A percentile compares a stretch with the other conserved stretches of the same genome.
Evolutionary conservation across 1,284 basidiomycete genomes (phyloP).

Genomic region (Microbotryomycetes sp.): DNA sequence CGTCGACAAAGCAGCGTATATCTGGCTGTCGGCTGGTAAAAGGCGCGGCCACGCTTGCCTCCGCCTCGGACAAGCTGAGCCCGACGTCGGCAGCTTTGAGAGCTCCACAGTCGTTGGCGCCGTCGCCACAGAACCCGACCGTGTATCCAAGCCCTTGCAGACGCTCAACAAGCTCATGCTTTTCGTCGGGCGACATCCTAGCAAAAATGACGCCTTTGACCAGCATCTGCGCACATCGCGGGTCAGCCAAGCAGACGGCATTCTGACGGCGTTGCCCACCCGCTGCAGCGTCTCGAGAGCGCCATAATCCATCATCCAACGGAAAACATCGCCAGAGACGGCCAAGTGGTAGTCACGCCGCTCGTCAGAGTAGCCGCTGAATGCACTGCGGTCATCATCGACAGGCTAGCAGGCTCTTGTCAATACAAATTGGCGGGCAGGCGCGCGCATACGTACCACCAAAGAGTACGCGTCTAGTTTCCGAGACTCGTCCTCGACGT

Average conservation of each 20-base stretch:
- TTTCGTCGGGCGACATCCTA: slow-evolving; percentile 99
- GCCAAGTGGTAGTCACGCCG: slow-evolving; percentile 83
- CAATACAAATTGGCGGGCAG: too few species aligned
- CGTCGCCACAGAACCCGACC: slow-evolving; percentile 97
- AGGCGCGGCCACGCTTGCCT: slow-evolving; percentile 97
- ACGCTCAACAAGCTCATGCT: slow-evolving; percentile 95
- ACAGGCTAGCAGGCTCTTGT: slow-evolving; percentile 54
- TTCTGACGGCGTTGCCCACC: slow-evolving; percentile 47
- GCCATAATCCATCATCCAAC: slow-evolving; percentile 96
- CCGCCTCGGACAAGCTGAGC: slow-evolving; percentile 91
- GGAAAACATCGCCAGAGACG: slow-evolving; percentile 93
- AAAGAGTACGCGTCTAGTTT: slow-evolving; percentile 83
- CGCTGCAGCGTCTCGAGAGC: slow-evolving; percentile 87
- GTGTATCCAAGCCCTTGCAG: slow-evolving; percentile 90
- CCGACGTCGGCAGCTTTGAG: slow-evolving; percentile 98
- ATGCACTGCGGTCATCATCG: slow-evolving; percentile 39
- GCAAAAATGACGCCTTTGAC: slow-evolving; percentile 96
- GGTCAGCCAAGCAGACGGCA: neutral
- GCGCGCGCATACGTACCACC: slow-evolving; percentile 46
- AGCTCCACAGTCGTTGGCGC: slow-evolving; percentile 97
- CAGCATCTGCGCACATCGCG: slow-evolving; percentile 63
- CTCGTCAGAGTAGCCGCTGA: slow-evolving; percentile 30
- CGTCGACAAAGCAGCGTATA: slow-evolving; percentile 91
- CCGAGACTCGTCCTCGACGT: slow-evolving; percentile 80
- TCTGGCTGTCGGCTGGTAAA: slow-evolving; percentile 93